Conservation (phyloP, 345 rosid genomes). For the Salix purpurea region DNA sequence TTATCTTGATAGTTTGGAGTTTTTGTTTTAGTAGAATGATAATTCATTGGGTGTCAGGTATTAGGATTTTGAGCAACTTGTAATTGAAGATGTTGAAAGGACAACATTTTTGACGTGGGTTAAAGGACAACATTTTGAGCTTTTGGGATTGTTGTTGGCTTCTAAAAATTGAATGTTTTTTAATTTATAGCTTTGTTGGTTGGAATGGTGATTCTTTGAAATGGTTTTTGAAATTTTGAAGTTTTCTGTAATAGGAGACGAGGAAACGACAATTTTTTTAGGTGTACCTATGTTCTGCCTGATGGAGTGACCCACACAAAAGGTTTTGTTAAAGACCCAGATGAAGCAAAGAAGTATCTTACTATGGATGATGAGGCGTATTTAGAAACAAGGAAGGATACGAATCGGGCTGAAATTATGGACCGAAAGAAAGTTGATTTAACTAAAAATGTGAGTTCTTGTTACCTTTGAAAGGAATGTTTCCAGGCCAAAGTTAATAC, state of each 20-base stretch:
- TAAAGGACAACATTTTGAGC: no score
- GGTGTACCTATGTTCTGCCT: constrained; percentile 81
- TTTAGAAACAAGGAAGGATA: constrained; percentile 17
- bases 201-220: no score
- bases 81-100: not conserved
- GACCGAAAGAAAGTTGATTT: constrained; percentile 57
- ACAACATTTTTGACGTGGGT: no score
- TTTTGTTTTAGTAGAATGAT: not conserved
- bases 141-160: no score
- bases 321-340: constrained; percentile 76
- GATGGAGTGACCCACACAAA: constrained; percentile 72
- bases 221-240: no score
- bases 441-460: constrained; percentile 52
- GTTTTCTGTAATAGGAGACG: constrained; percentile 34
- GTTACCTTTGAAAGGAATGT: constrained; percentile 1
- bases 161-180: no score
- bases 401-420: constrained; percentile 26
- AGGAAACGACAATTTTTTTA: constrained; percentile 52
- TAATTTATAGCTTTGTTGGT: no score
- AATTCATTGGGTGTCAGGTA: not conserved
- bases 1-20: no score
- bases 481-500: not conserved
- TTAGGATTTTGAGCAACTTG: not conserved
- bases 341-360: constrained; percentile 52
- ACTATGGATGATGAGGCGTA: constrained; percentile 22